Evolutionary conservation across 176 grass and related monocot genomes (phyloP).

Genomic region (Carex scoparia): DNA sequence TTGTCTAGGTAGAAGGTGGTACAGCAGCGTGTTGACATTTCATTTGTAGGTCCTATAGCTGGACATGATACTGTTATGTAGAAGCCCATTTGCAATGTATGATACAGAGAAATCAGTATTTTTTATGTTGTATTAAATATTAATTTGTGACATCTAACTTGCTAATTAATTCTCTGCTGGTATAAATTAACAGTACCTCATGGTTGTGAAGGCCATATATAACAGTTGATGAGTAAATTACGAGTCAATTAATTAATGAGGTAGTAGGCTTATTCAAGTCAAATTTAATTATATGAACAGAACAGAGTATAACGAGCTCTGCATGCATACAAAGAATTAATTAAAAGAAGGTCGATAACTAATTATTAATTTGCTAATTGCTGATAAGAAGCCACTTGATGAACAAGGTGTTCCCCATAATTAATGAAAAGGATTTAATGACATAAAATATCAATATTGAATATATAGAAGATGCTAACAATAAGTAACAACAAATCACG

Average conservation of each 20-base stretch:
- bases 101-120: not conserved
- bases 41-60: not conserved
- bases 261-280: too few species aligned
- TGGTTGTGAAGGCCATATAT: not conserved
- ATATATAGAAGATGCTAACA: slow-evolving; percentile 1
- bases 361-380: not conserved
- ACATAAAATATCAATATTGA: not conserved
- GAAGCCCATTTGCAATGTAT: not conserved
- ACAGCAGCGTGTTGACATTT: not conserved
- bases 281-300: not conserved
- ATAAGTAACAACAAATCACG: not conserved
- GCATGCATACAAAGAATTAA: not conserved
- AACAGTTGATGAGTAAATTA: not conserved
- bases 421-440: not conserved
- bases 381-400: not conserved
- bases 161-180: not conserved
- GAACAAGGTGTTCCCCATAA: not conserved
- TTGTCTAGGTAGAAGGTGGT: not conserved
- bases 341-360: not conserved
- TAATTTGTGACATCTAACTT: not conserved
- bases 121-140: not conserved
- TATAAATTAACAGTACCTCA: not conserved
- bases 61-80: not conserved
- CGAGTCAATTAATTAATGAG: not conserved
- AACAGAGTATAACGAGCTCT: not conserved